Conservation (phyloP, 306 rosid species). For the Arachis hypogaea region DNA sequence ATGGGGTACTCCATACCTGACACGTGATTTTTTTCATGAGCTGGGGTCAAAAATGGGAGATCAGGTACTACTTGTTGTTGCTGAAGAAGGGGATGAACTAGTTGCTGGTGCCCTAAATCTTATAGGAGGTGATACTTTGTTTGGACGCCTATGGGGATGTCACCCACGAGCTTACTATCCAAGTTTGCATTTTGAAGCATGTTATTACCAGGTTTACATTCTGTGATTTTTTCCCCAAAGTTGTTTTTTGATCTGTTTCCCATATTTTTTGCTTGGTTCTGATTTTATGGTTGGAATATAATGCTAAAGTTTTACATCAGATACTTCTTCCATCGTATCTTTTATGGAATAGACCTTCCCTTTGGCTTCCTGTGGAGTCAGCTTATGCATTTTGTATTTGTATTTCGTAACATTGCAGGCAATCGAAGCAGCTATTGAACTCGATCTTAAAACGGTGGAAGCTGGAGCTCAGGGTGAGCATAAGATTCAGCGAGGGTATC, state of each 20-base stretch:
- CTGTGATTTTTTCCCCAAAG: constrained; percentile 1
- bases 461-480: constrained; percentile 99
- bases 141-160: constrained; percentile 96
- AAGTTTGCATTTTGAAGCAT: constrained; percentile 94
- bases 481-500: constrained; percentile 93
- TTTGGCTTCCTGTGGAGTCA: constrained; percentile 15
- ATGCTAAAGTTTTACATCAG: constrained; percentile 16
- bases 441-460: constrained; percentile 78
- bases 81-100: constrained; percentile 83
- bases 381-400: constrained; percentile 7
- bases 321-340: constrained; percentile 17
- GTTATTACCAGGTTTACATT: constrained; percentile 84
- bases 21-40: constrained; percentile 84
- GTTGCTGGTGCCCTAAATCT: constrained; percentile 97
- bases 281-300: constrained; percentile 31
- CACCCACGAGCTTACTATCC: constrained; percentile 73
- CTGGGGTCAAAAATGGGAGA: constrained; percentile 92
- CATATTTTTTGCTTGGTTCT: constrained; percentile 13
- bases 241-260: constrained; percentile 20
- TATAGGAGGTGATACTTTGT: constrained; percentile 92
- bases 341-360: constrained; percentile 22
- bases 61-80: constrained; percentile 76
- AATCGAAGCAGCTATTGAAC: constrained; percentile 96
- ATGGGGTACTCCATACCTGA: constrained; percentile 95
- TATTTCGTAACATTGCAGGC: constrained; percentile 59